Evolutionary conservation across 352 stramenopile species (phyloP).

Genomic region (Globisporangium uncinulatum): DNA sequence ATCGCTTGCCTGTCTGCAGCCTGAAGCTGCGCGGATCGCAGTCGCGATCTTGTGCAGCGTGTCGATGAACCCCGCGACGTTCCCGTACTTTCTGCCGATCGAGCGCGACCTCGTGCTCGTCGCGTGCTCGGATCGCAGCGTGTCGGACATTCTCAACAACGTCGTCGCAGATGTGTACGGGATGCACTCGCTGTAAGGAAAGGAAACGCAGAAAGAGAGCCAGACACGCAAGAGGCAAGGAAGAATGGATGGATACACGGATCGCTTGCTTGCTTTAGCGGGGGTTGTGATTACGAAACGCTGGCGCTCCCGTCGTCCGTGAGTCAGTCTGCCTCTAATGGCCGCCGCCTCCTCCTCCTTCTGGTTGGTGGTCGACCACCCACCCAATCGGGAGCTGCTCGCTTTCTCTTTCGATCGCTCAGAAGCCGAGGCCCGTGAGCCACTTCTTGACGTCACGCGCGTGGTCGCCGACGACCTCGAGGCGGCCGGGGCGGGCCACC

Average conservation of each 20-base stretch:
- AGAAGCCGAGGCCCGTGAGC: constrained; percentile 82
- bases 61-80: constrained; percentile 71
- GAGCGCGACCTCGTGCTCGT: constrained; percentile 72
- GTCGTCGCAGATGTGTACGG: constrained; percentile 75
- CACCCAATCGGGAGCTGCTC: background rate
- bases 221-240: background rate
- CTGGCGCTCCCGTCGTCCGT: background rate
- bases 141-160: constrained; percentile 78
- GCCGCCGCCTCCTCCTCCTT: constrained; percentile 6
- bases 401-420: constrained; percentile 10
- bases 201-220: background rate
- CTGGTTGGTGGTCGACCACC: too few relatives aligned
- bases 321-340: background rate
- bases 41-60: constrained; percentile 68
- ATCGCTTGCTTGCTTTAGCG: background rate
- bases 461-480: constrained; percentile 80
- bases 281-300: constrained; percentile 4
- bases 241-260: background rate
- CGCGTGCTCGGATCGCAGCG: constrained; percentile 66
- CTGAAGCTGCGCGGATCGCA: constrained; percentile 66
- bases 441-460: constrained; percentile 72
- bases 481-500: constrained; percentile 47
- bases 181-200: constrained; percentile 65
- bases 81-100: constrained; percentile 73
- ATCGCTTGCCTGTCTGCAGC: constrained; percentile 18